Conservation (phyloP, 2,329 filamentous ascomycete genomes). For the Pseudocercospora vitis region DNA sequence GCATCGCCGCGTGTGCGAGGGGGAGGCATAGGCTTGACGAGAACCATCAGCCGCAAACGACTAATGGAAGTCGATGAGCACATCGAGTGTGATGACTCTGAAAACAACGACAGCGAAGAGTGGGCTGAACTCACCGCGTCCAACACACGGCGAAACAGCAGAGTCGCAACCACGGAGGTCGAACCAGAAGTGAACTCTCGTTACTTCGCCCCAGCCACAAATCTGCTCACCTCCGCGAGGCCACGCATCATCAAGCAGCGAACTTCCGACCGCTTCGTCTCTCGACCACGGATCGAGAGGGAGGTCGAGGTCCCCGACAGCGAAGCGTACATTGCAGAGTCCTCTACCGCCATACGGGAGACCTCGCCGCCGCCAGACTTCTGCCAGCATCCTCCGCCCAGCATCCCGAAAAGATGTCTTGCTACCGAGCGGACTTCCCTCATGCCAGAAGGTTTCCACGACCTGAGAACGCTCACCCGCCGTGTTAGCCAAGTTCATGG, state of each 20-base stretch:
- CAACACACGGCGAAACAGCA: constrained; percentile 35
- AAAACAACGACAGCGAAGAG: constrained; percentile 1
- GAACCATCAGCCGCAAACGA: constrained; percentile 7
- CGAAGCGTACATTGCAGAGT: constrained; percentile 27
- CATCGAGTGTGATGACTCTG: constrained; percentile 15
- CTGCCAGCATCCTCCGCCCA: constrained; percentile 19
- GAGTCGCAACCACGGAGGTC: constrained; percentile 25
- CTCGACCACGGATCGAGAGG: constrained; percentile 15
- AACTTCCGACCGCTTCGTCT: constrained; percentile 18
- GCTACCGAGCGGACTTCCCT: constrained; percentile 23
- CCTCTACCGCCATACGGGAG: constrained; percentile 23
- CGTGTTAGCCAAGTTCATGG: constrained; percentile 31
- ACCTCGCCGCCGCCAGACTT: constrained; percentile 18
- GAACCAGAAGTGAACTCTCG: constrained; percentile 23
- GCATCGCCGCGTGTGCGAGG: not conserved
- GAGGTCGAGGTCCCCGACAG: constrained; percentile 28
- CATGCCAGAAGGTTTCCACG: constrained; percentile 17
- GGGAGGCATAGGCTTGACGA: constrained; percentile 5
- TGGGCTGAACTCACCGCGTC: constrained; percentile 19
- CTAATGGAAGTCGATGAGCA: constrained; percentile 32
- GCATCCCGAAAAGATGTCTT: constrained; percentile 16
- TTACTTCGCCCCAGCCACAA: constrained; percentile 30
- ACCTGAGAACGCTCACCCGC: constrained; percentile 30
- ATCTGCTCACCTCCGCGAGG: constrained; percentile 13
- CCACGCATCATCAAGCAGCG: constrained; percentile 23